These are phyloP conservation scores for Ceratobasidium sp. DNA, from an alignment of 1,284 basidiomycete species.

Conservation along the genomic window DNA sequence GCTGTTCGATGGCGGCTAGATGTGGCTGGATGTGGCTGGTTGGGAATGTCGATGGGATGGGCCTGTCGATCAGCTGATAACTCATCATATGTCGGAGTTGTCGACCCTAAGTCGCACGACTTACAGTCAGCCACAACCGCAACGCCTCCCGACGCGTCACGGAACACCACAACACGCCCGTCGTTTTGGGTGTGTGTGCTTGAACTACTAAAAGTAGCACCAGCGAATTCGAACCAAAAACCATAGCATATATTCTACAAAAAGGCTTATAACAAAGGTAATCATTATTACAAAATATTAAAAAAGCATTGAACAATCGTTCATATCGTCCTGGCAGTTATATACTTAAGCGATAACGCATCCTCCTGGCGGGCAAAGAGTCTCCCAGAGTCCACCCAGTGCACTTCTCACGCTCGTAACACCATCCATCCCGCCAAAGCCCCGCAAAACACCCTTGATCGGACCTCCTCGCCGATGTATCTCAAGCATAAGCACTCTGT, in stretches of 20 bases:
- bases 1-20: no score
- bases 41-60: no score
- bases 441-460: slow-evolving; percentile 60
- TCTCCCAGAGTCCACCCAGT: slow-evolving; percentile 24
- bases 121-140: no score
- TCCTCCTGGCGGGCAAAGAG: slow-evolving; percentile 25
- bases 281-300: not conserved
- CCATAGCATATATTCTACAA: slow-evolving; percentile 6
- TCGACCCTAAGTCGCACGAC: no score
- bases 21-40: no score
- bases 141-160: no score
- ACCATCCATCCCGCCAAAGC: slow-evolving; percentile 33
- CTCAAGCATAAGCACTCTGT: slow-evolving; percentile 72
- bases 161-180: no score
- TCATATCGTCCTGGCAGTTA: slow-evolving; percentile 5
- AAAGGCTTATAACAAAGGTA: slow-evolving; percentile 18
- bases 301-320: not conserved
- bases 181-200: no score
- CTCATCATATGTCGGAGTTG: no score
- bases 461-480: slow-evolving; percentile 75
- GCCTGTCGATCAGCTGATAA: no score
- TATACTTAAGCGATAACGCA: slow-evolving; percentile 30
- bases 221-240: not conserved
- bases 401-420: slow-evolving; percentile 7
- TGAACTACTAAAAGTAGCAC: not conserved